phyloP scores from a whole-genome alignment of 495 filamentous ascomycete genomes.

The Aspergillus wentii region DNA sequence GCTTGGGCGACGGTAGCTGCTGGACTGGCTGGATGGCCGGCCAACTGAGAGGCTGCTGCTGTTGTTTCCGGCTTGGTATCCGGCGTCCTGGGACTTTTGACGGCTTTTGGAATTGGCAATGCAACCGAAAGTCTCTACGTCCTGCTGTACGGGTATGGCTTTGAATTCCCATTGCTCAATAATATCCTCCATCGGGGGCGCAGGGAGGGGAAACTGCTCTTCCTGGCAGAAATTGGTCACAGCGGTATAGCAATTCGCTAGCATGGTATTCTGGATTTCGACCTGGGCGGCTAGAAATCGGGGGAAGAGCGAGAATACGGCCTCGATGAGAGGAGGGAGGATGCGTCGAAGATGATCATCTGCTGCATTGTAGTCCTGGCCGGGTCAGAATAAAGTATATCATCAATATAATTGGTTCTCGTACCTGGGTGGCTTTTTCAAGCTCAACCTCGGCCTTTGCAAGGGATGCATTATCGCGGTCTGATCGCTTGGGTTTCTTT shows the following conservation, averaged over 20 bases:
- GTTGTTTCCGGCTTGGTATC: no score
- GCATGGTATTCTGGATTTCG: conserved; percentile 74
- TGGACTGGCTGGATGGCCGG: no score
- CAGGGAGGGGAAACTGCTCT: conserved; percentile 65
- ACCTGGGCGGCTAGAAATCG: conserved; percentile 69
- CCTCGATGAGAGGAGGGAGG: conserved; percentile 70
- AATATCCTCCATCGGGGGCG: conserved; percentile 68
- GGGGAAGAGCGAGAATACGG: conserved; percentile 76
- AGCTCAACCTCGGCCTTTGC: conserved; percentile 79
- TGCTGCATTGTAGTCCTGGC: conserved; percentile 72
- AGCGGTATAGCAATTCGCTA: conserved; percentile 80
- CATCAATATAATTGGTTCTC: no score
- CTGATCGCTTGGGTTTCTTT: conserved; percentile 66
- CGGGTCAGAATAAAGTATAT: conserved; percentile 1
- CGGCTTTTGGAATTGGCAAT: conserved; percentile 74
- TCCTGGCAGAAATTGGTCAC: conserved; percentile 74
- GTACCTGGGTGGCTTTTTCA: conserved; percentile 58
- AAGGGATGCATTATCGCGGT: conserved; percentile 72
- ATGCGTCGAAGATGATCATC: conserved; percentile 74
- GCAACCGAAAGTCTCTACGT: conserved; percentile 68
- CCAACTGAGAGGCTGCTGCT: conserved; percentile 17
- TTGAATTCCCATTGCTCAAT: conserved; percentile 63
- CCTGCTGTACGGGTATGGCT: conserved; percentile 59
- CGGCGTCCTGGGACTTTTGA: no score
- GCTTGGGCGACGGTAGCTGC: no score